Evolutionary conservation across 768 basidiomycete genomes (phyloP).

Genomic region (Termitomyces sp.): DNA sequence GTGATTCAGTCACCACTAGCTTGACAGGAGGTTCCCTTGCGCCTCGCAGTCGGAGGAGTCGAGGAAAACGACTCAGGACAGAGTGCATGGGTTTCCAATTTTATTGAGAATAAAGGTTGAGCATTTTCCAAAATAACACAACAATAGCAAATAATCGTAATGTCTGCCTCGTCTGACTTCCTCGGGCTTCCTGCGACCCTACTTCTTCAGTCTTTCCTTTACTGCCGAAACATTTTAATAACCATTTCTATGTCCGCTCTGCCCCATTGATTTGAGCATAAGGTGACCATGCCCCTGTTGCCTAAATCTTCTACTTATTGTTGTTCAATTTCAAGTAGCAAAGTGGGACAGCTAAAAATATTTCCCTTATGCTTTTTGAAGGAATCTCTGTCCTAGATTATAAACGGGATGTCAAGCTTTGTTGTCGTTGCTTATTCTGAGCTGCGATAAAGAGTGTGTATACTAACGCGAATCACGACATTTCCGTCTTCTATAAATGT

Average conservation of each 20-base stretch:
- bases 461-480: conserved; percentile 16
- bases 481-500: conserved; percentile 21
- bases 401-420: conserved; percentile 7
- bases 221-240: no score
- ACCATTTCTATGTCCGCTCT: no score
- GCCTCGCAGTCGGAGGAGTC: conserved; percentile 8
- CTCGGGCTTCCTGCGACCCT: conserved; percentile 6
- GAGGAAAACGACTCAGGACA: conserved; percentile 8
- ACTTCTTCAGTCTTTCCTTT: not conserved
- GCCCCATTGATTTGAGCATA: no score
- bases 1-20: conserved; percentile 9
- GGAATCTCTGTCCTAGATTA: conserved; percentile 12
- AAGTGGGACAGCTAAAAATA: no score
- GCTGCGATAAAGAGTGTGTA: not conserved
- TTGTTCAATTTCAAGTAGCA: no score
- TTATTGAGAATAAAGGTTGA: not conserved
- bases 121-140: conserved; percentile 1
- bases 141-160: conserved; percentile 1
- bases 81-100: conserved; percentile 5
- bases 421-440: not conserved
- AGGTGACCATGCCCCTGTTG: no score
- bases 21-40: not conserved
- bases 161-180: conserved; percentile 3
- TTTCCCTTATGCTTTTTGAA: conserved; percentile 5
- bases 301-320: no score